A percentile compares a stretch with the other conserved stretches of the same genome.
These are phyloP conservation scores for Pestalotiopsis sp. DNA, from an alignment of 2,329 filamentous ascomycete genomes.

Conservation along the genomic window DNA sequence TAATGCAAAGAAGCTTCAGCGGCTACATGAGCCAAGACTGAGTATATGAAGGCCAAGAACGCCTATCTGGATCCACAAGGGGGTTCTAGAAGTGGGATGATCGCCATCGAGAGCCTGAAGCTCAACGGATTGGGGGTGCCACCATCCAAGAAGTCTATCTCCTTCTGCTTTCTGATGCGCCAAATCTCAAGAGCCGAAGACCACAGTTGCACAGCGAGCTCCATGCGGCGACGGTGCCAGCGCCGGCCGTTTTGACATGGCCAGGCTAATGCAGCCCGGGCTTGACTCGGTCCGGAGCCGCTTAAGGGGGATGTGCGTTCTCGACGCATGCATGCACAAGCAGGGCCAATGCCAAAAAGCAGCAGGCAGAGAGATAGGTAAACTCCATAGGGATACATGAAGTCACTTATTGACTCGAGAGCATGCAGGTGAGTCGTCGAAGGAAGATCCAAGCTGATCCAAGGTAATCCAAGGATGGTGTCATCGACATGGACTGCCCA, in stretches of 20 bases:
- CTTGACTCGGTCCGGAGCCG: slow-evolving; percentile 11
- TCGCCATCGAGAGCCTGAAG: not conserved
- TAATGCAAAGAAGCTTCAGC: not conserved
- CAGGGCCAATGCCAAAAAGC: not conserved
- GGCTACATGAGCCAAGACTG: not conserved
- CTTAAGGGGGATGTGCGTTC: not conserved
- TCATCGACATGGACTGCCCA: not conserved
- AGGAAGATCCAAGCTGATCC: not conserved
- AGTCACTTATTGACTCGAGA: not conserved
- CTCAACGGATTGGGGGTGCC: not conserved
- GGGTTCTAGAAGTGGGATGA: not conserved
- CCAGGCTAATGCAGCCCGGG: slow-evolving; percentile 4
- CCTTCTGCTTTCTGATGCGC: not conserved
- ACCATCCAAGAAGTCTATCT: not conserved
- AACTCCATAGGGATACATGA: not conserved
- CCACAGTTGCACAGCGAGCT: not conserved
- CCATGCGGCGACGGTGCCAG: not conserved
- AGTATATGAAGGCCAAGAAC: not conserved
- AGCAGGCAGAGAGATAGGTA: not conserved
- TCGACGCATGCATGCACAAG: not conserved
- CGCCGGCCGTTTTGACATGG: slow-evolving; percentile 2
- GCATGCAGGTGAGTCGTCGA: not conserved
- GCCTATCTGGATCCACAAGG: not conserved
- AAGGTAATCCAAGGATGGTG: not conserved
- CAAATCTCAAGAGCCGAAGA: not conserved